These are phyloP conservation scores for Pseudogymnoascus sp. DNA, from an alignment of 2,329 filamentous ascomycete genomes.

Conservation along the genomic window DNA sequence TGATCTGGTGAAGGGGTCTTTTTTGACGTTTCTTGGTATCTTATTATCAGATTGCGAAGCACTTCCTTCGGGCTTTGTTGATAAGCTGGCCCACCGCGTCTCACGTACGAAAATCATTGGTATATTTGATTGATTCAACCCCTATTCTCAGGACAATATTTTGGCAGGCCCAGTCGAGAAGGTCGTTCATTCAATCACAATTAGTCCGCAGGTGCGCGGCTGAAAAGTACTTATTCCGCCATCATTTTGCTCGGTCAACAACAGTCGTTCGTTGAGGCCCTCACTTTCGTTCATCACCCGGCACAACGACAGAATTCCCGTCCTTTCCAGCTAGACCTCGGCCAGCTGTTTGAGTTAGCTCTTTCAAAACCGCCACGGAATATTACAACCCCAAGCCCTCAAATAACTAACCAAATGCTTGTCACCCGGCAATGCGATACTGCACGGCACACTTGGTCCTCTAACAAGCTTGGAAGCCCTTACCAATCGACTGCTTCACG, in stretches of 20 bases:
- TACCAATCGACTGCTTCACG: constrained; percentile 29
- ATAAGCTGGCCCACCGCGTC: background rate
- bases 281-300: constrained; percentile 11
- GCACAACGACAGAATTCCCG: constrained; percentile 3
- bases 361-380: background rate
- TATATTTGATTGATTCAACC: background rate
- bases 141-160: background rate
- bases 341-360: constrained; percentile 5
- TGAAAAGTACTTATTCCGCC: background rate
- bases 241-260: constrained; percentile 10
- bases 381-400: constrained; percentile 1
- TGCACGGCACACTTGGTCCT: constrained; percentile 32
- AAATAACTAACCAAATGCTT: constrained; percentile 25
- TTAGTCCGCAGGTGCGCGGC: background rate
- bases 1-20: background rate
- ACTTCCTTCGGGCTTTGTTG: background rate
- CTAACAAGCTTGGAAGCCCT: constrained; percentile 30
- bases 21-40: background rate
- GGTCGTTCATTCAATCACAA: background rate
- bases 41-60: background rate
- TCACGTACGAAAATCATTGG: background rate
- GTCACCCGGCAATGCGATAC: constrained; percentile 32
- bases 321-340: constrained; percentile 6
- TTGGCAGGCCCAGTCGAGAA: constrained; percentile 1
- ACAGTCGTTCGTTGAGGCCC: constrained; percentile 4